Base-by-base conservation (phyloP, 768 basidiomycete genomes). In the Rubroboletus satanas region DNA sequence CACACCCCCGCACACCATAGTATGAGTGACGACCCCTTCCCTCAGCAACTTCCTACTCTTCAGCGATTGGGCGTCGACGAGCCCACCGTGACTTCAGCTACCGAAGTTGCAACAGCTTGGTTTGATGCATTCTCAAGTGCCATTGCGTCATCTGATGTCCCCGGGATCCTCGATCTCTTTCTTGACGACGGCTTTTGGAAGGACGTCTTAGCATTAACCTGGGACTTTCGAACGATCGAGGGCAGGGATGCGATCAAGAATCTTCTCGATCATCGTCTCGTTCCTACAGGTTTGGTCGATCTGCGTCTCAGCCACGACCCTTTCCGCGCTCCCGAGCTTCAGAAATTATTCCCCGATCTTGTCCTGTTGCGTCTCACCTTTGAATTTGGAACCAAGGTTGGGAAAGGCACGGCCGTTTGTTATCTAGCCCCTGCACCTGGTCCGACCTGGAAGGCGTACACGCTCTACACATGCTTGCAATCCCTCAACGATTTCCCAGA, bases 381-480 rank as follows among this genome's bases (percentile, higher is more conserved):
- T 62, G 75, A 71, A 7, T 88, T 88, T 58, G 79, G 77, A 1
- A 74, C 74, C 39, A 65, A 72, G 7, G 65, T 76, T 1, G 87
- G 83, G 0, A 64, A 75, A 14, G 81, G 77, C 8, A 77, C 78
- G 0, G 86, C 78, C 1, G 71, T 87, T 14, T 75, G 77, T 17
- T 75, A 83, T 37, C 74, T 88, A 4, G 74, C 83, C 0, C 84
- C 82, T 0, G 56, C 63, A 3, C 72, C 74, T 3, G 61, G 59
- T 32, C 65, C 68, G 14, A 62, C 49, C 7, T 88, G 88, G 88
- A 83, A 80, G 64, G 84, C 83, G 0, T 78, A 83, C 59, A 73
- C 73, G 5, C 59, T 87, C 10, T 83, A 79, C 60, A 88, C 87
- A 0, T 78, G 79, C 51, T 71, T 90, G 23, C 80, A 85, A 26